Conservation (phyloP, 2,329 filamentous ascomycete species). For the Purpureocillium lavendulum region DNA sequence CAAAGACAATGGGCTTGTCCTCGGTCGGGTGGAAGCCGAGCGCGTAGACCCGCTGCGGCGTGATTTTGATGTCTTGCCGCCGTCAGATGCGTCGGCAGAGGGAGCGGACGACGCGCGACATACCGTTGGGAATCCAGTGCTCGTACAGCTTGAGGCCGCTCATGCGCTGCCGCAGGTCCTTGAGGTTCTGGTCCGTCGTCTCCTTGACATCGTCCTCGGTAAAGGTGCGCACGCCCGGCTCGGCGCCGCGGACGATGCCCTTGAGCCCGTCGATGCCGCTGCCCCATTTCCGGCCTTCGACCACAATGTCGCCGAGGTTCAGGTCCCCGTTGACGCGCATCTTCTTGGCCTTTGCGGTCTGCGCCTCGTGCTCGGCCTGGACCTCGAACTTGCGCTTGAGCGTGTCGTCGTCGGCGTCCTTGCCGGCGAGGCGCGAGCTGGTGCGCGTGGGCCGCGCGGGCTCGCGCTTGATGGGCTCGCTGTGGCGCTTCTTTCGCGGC, state of each 20-base stretch:
- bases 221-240: constrained; percentile 79
- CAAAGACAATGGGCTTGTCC: constrained; percentile 83
- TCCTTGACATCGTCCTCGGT: constrained; percentile 73
- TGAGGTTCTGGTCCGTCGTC: constrained; percentile 69
- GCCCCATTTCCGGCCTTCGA: constrained; percentile 72
- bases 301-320: constrained; percentile 66
- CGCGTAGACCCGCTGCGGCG: constrained; percentile 77
- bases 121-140: constrained; percentile 72
- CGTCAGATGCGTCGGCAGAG: neutral
- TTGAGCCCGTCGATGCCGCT: constrained; percentile 57
- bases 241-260: constrained; percentile 53
- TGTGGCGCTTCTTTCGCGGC: constrained; percentile 17
- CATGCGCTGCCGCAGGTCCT: constrained; percentile 68
- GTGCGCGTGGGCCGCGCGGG: constrained; percentile 41
- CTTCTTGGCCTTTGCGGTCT: constrained; percentile 48
- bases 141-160: constrained; percentile 71
- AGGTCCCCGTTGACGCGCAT: constrained; percentile 47
- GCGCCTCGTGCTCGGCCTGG: constrained; percentile 33
- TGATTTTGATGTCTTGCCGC: constrained; percentile 75
- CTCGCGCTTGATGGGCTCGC: constrained; percentile 39
- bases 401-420: constrained; percentile 37
- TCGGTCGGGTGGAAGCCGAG: constrained; percentile 82
- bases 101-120: neutral
- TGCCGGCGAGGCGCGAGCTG: constrained; percentile 49
- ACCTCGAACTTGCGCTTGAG: constrained; percentile 43